Base-by-base conservation (phyloP, 495 filamentous ascomycete genomes). In the Podospora conica region DNA sequence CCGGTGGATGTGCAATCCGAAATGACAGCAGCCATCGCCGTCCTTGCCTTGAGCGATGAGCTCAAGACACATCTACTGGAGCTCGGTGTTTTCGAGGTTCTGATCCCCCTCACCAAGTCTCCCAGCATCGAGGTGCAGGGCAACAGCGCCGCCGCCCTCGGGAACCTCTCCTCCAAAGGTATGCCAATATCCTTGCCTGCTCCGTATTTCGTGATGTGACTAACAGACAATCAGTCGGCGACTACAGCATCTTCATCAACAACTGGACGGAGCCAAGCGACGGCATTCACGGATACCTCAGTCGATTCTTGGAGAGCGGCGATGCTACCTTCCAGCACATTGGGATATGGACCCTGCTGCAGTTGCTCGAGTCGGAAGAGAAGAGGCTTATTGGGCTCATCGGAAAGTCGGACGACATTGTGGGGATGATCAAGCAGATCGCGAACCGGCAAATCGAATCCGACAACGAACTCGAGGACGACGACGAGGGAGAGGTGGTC, bases 321-420 rank as follows among this genome's bases (percentile, higher is more conserved):
- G 95, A 98, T 74, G 88, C 96, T 12, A 98, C 95, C 1, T 98
- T 98, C 82, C 95, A 98, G 75, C 95, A 98, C 76, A 98, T 98
- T 70, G 94, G 95, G 40, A 97, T 97, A 69, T 98, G 95, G 95
- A 98, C 95, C 0, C 80, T 98, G 55, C 86, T 98, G 10, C 95
- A 98, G 73, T 85, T 98, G 3, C 85, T 98, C 20, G 95, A 98
- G 76, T 96, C 95, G 0, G 93, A 95, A 73, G 93, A 98, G 70
- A 84, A 88, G 75, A 88, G 87, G 62, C 83, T 98, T 33, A 89
- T 97, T 56, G 85, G 85, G 24, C 86, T 91, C 23, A 97, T 98
- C 64, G 86, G 90, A 60, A 88, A 93, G 69, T 91, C 92, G 6
- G 88, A 93, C 48, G 90, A 94, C 61, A 87, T 98, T 71, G 88